Evolutionary conservation across 495 filamentous ascomycete species (phyloP).

Genomic region (Darksidea phi): DNA sequence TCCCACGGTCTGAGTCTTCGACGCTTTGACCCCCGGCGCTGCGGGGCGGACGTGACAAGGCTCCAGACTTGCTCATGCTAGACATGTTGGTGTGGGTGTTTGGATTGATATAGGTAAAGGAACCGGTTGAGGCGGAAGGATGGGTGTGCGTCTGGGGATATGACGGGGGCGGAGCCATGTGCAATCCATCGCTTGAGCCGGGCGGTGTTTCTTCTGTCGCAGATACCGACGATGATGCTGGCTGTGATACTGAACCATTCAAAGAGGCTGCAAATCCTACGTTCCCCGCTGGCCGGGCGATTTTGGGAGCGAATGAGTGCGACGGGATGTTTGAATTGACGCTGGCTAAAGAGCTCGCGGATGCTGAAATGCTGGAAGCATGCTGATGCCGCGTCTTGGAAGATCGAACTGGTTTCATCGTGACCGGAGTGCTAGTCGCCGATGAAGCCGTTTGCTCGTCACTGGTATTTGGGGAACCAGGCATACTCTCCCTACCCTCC

Average conservation of each 20-base stretch:
- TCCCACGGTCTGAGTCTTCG: constrained; percentile 23
- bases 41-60: constrained; percentile 11
- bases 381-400: constrained; percentile 17
- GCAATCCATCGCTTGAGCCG: constrained; percentile 25
- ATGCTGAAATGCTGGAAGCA: constrained; percentile 23
- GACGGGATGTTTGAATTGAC: constrained; percentile 10
- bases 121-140: constrained; percentile 15
- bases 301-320: constrained; percentile 15
- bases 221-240: constrained; percentile 27
- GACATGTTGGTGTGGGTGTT: constrained; percentile 22
- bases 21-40: constrained; percentile 24
- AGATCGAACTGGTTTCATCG: constrained; percentile 24
- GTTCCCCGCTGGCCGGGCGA: constrained; percentile 5
- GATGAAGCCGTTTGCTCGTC: constrained; percentile 22
- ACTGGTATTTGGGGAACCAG: constrained; percentile 5
- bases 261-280: constrained; percentile 1
- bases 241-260: constrained; percentile 12
- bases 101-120: constrained; percentile 19
- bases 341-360: constrained; percentile 26
- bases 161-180: constrained; percentile 13
- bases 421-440: constrained; percentile 29
- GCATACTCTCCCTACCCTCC: neutral
- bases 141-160: constrained; percentile 4
- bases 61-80: neutral
- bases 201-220: constrained; percentile 33